phyloP scores from a whole-genome alignment of 2,329 filamentous ascomycete species.

The Madurella fahalii region DNA sequence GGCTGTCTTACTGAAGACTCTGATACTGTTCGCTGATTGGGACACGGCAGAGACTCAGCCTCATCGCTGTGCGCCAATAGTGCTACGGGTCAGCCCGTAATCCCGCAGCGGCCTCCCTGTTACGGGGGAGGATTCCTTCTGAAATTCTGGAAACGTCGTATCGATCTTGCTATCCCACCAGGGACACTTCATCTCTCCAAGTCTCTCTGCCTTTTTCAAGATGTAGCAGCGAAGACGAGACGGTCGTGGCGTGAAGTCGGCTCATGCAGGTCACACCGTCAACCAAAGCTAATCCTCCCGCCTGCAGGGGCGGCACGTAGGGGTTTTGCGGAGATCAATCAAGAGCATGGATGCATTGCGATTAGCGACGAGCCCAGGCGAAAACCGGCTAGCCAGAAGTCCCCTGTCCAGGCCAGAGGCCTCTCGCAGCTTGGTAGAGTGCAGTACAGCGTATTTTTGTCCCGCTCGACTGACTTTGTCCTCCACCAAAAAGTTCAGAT shows the following conservation, averaged over 20 bases:
- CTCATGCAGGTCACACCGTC: slow-evolving; percentile 3
- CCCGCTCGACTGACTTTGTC: neutral
- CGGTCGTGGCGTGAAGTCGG: neutral
- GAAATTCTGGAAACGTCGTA: too few species aligned
- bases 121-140: too few species aligned
- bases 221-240: neutral
- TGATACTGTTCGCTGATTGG: slow-evolving; percentile 6
- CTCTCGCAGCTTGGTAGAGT: neutral
- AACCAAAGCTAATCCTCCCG: slow-evolving; percentile 5
- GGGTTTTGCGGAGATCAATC: slow-evolving; percentile 5
- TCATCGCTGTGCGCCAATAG: slow-evolving; percentile 17
- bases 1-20: neutral
- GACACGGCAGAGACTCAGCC: slow-evolving; percentile 16
- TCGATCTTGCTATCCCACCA: too few species aligned
- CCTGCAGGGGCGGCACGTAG: slow-evolving; percentile 18
- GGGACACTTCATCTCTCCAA: too few species aligned
- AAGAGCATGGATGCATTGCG: slow-evolving; percentile 8
- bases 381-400: neutral
- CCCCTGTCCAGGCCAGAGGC: neutral
- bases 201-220: neutral
- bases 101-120: neutral
- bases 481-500: neutral
- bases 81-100: slow-evolving; percentile 17
- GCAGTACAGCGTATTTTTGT: neutral
- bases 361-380: slow-evolving; percentile 5